These are phyloP conservation scores for Neurospora sp. DNA, from an alignment of 495 filamentous ascomycete species.

Conservation along the genomic window DNA sequence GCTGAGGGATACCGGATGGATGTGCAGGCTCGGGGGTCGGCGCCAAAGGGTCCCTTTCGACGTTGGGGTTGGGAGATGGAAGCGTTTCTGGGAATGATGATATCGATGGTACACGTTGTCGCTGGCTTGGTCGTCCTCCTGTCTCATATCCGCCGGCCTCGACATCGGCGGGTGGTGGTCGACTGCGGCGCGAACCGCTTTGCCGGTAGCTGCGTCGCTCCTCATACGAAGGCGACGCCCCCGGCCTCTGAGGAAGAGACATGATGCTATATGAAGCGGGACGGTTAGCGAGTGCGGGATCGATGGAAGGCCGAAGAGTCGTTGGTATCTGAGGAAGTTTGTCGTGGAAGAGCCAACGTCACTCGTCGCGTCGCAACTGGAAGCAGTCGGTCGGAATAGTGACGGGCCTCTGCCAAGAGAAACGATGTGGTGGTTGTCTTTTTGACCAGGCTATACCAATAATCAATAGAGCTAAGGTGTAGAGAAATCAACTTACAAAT, in stretches of 20 bases:
- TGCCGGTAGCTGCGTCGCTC: conserved; percentile 52
- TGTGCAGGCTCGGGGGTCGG: conserved; percentile 22
- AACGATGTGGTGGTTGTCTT: background rate
- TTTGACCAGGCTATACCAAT: background rate
- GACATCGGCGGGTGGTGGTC: conserved; percentile 48
- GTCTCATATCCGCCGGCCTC: conserved; percentile 48
- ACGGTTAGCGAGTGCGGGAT: conserved; percentile 12
- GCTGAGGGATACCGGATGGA: conserved; percentile 29
- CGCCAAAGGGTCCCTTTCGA: conserved; percentile 36
- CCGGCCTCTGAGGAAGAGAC: conserved; percentile 60
- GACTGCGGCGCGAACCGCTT: conserved; percentile 31
- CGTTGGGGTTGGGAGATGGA: conserved; percentile 34
- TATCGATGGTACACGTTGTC: conserved; percentile 37
- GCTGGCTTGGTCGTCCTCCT: conserved; percentile 25
- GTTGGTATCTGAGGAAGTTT: background rate
- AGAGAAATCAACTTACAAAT: conserved; percentile 13
- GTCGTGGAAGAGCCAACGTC: background rate
- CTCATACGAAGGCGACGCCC: conserved; percentile 49
- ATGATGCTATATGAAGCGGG: conserved; percentile 30
- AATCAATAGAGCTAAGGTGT: background rate
- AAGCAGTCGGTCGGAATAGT: background rate
- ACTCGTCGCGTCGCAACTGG: background rate
- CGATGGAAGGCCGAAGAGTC: background rate
- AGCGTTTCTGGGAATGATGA: conserved; percentile 42
- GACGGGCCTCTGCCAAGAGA: background rate